Percentiles rank a stretch among this genome's conserved stretches.
phyloP scores from a whole-genome alignment of 805 yeast species.

The Wickerhamomyces chaumierensis region DNA sequence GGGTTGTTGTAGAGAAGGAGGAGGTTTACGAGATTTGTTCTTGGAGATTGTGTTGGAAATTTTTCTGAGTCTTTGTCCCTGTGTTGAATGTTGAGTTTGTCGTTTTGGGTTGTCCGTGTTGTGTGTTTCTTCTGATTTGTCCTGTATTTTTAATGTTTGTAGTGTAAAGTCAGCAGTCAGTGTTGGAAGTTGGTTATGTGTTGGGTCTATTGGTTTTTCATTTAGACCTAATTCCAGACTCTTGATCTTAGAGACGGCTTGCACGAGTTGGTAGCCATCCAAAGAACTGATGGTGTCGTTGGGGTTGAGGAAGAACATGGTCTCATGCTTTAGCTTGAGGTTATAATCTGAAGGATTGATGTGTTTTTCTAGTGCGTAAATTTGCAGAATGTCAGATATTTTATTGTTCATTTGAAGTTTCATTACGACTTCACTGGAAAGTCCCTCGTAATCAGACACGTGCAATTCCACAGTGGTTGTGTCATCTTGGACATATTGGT shows the following conservation, averaged over 20 bases:
- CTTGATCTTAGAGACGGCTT: constrained; percentile 29
- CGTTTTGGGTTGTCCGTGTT: constrained; percentile 1
- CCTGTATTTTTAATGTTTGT: constrained; percentile 16
- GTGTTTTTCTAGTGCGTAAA: constrained; percentile 22
- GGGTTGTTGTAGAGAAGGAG: background rate
- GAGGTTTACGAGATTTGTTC: background rate
- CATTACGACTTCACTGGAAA: constrained; percentile 22
- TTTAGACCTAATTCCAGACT: constrained; percentile 25
- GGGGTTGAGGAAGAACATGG: constrained; percentile 20
- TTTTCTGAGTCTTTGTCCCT: background rate
- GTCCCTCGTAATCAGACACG: constrained; percentile 6
- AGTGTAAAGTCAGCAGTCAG: constrained; percentile 18
- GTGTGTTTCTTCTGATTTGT: background rate
- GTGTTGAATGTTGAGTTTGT: constrained; percentile 1
- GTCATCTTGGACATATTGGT: constrained; percentile 14
- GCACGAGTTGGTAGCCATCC: constrained; percentile 30
- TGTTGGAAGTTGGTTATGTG: constrained; percentile 17
- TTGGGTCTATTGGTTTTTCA: constrained; percentile 15
- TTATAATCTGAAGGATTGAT: constrained; percentile 26
- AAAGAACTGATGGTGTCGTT: constrained; percentile 29
- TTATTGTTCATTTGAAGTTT: constrained; percentile 5
- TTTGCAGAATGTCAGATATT: background rate
- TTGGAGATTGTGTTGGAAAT: background rate
- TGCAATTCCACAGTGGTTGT: constrained; percentile 20
- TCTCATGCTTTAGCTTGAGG: constrained; percentile 22